Percentiles rank a stretch among this genome's conserved stretches.
Conservation (phyloP, 2,329 filamentous ascomycete species). For the Aspergillus sp. region DNA sequence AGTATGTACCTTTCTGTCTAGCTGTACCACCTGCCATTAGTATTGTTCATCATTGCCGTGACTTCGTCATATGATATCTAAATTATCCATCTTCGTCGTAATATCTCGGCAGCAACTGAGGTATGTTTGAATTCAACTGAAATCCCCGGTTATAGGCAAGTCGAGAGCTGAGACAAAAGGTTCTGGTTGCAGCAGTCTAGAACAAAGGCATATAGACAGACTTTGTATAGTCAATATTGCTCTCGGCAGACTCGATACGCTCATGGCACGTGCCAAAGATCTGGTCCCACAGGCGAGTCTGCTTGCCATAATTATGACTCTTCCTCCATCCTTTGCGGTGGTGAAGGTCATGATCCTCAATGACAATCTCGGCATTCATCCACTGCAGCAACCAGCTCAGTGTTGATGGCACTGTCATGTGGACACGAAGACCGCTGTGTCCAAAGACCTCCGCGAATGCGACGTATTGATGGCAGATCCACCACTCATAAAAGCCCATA, state of each 20-base stretch:
- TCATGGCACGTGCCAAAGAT: slow-evolving; percentile 19
- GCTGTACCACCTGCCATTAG: too few relatives aligned
- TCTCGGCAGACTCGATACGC: slow-evolving; percentile 14
- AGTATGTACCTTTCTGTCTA: too few relatives aligned
- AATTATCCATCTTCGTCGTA: too few relatives aligned
- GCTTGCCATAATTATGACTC: slow-evolving; percentile 23
- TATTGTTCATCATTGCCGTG: too few relatives aligned
- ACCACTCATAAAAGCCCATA: slow-evolving; percentile 23
- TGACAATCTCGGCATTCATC: slow-evolving; percentile 17
- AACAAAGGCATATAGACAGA: slow-evolving; percentile 14
- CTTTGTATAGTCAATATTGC: slow-evolving; percentile 18
- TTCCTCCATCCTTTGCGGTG: slow-evolving; percentile 21
- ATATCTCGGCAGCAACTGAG: too few relatives aligned
- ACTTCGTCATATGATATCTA: too few relatives aligned
- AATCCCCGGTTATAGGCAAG: too few relatives aligned
- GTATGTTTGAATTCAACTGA: too few relatives aligned
- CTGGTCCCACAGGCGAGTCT: slow-evolving; percentile 22
- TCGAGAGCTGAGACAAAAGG: too few relatives aligned
- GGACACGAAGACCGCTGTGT: slow-evolving; percentile 19
- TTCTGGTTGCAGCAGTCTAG: neutral
- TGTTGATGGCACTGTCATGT: slow-evolving; percentile 12
- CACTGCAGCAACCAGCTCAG: slow-evolving; percentile 14
- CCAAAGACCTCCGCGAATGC: slow-evolving; percentile 19
- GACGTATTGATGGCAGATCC: slow-evolving; percentile 20
- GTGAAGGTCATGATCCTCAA: slow-evolving; percentile 22